Conservation (phyloP, 148 eudicot species). For the Heliamphora exappendiculata region DNA sequence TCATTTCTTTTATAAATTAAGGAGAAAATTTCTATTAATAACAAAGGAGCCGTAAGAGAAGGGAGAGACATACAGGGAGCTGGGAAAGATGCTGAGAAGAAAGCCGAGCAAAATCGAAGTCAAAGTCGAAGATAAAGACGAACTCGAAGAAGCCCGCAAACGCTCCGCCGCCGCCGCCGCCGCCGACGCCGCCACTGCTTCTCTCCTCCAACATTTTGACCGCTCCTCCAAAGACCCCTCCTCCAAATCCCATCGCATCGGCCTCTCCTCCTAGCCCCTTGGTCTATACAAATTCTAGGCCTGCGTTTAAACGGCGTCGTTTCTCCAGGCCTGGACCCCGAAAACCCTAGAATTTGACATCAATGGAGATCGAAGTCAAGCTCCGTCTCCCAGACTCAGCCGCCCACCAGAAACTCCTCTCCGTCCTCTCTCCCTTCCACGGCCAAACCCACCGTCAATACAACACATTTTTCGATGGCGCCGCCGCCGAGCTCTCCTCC, state of each 20-base stretch:
- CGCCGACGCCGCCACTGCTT: conserved; percentile 30
- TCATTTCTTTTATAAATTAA: too few species aligned
- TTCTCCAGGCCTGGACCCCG: not conserved
- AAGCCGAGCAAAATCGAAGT: conserved; percentile 74
- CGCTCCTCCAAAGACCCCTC: conserved; percentile 36
- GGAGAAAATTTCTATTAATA: too few species aligned
- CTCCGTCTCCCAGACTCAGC: conserved; percentile 44
- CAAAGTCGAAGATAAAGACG: conserved; percentile 74
- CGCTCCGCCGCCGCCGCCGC: conserved; percentile 41
- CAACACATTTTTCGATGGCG: conserved; percentile 76
- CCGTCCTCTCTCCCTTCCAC: conserved; percentile 49
- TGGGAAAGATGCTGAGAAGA: conserved; percentile 50
- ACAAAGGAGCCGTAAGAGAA: not conserved
- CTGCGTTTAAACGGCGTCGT: not conserved
- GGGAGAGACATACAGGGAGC: not conserved
- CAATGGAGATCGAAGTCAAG: conserved; percentile 86
- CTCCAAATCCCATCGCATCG: conserved; percentile 66
- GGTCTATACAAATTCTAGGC: too few species aligned
- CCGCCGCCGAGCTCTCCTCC: conserved; percentile 47
- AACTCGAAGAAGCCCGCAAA: conserved; percentile 56
- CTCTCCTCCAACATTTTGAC: conserved; percentile 70
- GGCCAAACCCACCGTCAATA: conserved; percentile 52
- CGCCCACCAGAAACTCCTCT: conserved; percentile 39
- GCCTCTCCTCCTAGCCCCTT: conserved; percentile 27
- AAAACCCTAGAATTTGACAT: not conserved